Evolutionary conservation across 306 rosid genomes (phyloP).

Genomic region (Rosa chinensis): DNA sequence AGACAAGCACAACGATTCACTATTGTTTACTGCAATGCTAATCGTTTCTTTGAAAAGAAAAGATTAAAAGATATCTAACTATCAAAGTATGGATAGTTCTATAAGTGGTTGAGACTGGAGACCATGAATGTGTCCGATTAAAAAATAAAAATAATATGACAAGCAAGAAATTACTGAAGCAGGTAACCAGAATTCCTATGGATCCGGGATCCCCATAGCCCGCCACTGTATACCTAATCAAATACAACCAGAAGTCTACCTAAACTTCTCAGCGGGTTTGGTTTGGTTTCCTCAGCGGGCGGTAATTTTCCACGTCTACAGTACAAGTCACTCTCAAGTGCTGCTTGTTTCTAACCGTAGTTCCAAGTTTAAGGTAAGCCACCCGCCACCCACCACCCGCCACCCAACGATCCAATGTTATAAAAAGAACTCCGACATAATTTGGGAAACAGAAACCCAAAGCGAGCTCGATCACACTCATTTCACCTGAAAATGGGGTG

Average conservation of each 20-base stretch:
- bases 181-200: not conserved
- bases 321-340: not conserved
- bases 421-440: not conserved
- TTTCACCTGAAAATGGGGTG: slow-evolving; percentile 3
- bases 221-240: not conserved
- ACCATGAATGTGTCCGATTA: not conserved
- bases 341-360: not conserved
- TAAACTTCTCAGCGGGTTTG: not conserved
- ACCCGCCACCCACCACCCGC: not conserved
- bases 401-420: not conserved
- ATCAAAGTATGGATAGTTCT: no score
- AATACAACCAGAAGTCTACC: not conserved
- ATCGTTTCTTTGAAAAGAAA: no score
- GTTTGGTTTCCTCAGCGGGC: not conserved
- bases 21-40: no score
- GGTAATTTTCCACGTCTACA: not conserved
- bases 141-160: not conserved
- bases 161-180: not conserved
- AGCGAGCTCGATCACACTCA: not conserved
- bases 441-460: not conserved
- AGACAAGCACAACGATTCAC: not conserved
- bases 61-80: no score
- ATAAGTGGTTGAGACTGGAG: not conserved
- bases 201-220: not conserved
- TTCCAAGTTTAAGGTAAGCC: not conserved